Evolutionary conservation across 192 early-diverging fungal genomes (phyloP).

Genomic region (Mycoemilia scoparia): DNA sequence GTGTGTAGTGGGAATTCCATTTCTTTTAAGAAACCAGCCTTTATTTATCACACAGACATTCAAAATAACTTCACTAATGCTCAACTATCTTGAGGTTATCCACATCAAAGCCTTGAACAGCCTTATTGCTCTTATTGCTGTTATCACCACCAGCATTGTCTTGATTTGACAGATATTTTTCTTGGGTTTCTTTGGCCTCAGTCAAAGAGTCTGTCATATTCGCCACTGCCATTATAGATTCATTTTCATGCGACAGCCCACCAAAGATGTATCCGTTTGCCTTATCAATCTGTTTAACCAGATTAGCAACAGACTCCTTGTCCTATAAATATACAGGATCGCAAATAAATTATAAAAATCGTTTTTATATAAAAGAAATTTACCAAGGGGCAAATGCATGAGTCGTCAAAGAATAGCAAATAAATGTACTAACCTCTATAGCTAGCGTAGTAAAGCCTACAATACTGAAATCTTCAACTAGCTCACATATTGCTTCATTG

Average conservation of each 20-base stretch:
- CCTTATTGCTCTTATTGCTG: too few species aligned
- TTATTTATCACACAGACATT: too few species aligned
- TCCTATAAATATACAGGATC: slow-evolving; percentile 58
- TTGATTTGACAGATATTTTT: too few species aligned
- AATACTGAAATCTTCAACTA: slow-evolving; percentile 80
- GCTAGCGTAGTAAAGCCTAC: slow-evolving; percentile 89
- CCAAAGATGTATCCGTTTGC: slow-evolving; percentile 86
- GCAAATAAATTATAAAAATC: background rate
- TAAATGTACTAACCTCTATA: too few species aligned
- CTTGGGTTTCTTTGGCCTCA: slow-evolving; percentile 21
- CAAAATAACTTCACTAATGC: too few species aligned
- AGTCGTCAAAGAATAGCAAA: background rate
- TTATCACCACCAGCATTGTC: too few species aligned
- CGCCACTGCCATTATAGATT: slow-evolving; percentile 43
- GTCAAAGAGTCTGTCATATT: slow-evolving; percentile 15
- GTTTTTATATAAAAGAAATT: background rate
- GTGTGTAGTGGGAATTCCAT: too few species aligned
- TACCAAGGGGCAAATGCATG: background rate
- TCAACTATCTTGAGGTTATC: too few species aligned
- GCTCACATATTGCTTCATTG: slow-evolving; percentile 68
- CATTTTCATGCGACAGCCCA: slow-evolving; percentile 53
- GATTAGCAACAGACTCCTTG: slow-evolving; percentile 57
- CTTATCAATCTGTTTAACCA: slow-evolving; percentile 69
- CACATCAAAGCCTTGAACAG: too few species aligned
- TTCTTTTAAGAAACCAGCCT: too few species aligned